A percentile compares a stretch with the other conserved stretches of the same genome.
These are phyloP conservation scores for Zymoseptoria brevis DNA, from an alignment of 2,329 filamentous ascomycete genomes.

Conservation along the genomic window DNA sequence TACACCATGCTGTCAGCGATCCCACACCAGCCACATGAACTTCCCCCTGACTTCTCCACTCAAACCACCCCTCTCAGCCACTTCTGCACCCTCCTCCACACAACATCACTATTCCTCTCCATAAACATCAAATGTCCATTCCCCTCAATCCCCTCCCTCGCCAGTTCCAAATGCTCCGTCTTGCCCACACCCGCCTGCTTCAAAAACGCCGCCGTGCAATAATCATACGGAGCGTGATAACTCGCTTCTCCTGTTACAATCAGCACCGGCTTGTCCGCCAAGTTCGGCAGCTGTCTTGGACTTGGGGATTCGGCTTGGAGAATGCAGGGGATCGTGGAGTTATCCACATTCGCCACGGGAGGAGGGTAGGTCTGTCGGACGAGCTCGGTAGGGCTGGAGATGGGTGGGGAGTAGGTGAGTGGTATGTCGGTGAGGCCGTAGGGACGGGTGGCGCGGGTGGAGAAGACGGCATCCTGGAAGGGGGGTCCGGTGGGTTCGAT, in stretches of 20 bases:
- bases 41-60: too few relatives aligned
- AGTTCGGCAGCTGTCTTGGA: constrained; percentile 40
- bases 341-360: constrained; percentile 20
- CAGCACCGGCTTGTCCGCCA: constrained; percentile 42
- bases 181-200: constrained; percentile 42
- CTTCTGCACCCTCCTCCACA: neutral
- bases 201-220: constrained; percentile 47
- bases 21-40: too few relatives aligned
- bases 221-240: constrained; percentile 49
- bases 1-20: too few relatives aligned
- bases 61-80: neutral
- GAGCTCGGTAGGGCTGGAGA: constrained; percentile 20
- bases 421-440: constrained; percentile 31
- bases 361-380: constrained; percentile 14
- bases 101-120: constrained; percentile 37
- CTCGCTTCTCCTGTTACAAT: constrained; percentile 48
- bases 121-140: constrained; percentile 52
- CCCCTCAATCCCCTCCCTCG: constrained; percentile 39
- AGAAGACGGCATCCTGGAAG: constrained; percentile 27
- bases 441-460: constrained; percentile 10
- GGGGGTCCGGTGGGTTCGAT: constrained; percentile 50
- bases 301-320: constrained; percentile 34
- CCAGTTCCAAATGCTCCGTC: constrained; percentile 40
- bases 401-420: constrained; percentile 29
- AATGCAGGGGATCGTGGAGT: constrained; percentile 29